A percentile compares a stretch with the other conserved stretches of the same genome.
These are phyloP conservation scores for Aspergillus affinis DNA, from an alignment of 495 filamentous ascomycete genomes.

Conservation along the genomic window DNA sequence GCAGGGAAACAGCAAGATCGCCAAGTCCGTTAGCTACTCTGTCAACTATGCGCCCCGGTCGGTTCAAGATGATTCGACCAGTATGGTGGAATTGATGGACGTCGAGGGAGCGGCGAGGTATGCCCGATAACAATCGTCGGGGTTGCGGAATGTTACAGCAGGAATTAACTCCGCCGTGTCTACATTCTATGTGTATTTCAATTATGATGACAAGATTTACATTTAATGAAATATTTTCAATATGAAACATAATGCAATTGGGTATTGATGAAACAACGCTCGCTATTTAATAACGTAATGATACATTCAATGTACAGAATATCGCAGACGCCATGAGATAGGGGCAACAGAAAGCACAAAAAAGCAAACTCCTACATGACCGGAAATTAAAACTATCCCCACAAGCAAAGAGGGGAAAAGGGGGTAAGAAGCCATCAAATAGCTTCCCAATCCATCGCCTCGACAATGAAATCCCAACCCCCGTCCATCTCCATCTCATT, in stretches of 20 bases:
- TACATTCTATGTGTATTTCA: background rate
- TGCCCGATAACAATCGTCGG: background rate
- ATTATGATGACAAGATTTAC: background rate
- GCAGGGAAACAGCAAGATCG: slow-evolving; percentile 13
- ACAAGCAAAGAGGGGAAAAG: background rate
- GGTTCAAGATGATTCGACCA: background rate
- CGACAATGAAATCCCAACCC: slow-evolving; percentile 61
- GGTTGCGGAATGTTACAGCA: no score
- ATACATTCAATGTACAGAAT: background rate
- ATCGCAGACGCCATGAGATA: no score
- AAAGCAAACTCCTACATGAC: no score
- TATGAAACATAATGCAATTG: background rate
- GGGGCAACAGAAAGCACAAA: no score
- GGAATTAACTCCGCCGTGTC: no score
- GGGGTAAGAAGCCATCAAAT: slow-evolving; percentile 24
- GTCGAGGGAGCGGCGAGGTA: slow-evolving; percentile 42
- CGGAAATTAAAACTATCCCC: no score
- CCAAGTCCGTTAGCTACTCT: slow-evolving; percentile 17
- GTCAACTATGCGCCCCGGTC: slow-evolving; percentile 14
- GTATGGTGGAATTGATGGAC: slow-evolving; percentile 17
- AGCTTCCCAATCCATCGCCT: slow-evolving; percentile 66
- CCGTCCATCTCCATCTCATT: slow-evolving; percentile 26
- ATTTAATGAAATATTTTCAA: background rate
- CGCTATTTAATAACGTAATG: background rate
- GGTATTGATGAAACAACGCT: background rate